Percentiles rank a stretch among this genome's conserved stretches.
Evolutionary conservation across 495 filamentous ascomycete genomes (phyloP).

Genomic region (Annulohypoxylon maeteangense): DNA sequence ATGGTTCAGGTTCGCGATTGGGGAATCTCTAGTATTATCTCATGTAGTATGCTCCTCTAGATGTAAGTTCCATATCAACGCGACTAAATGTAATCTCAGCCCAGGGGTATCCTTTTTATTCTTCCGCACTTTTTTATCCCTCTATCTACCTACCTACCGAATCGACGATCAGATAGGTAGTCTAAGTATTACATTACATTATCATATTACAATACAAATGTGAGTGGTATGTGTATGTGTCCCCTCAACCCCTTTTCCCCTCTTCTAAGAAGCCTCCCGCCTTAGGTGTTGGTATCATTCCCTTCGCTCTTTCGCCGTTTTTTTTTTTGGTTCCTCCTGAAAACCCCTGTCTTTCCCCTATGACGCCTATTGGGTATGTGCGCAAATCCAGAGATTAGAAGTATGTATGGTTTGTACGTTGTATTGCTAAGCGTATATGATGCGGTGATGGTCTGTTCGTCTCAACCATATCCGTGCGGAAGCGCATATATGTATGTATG

Average conservation of each 20-base stretch:
- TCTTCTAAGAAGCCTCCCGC: not conserved
- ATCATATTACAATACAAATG: constrained; percentile 7
- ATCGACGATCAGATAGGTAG: not conserved
- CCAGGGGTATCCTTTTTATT: constrained; percentile 20
- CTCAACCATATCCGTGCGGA: not conserved
- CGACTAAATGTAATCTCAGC: not conserved
- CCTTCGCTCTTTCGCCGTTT: not conserved
- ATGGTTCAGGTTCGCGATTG: not conserved
- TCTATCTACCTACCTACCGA: not conserved
- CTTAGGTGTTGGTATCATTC: not conserved
- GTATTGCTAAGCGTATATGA: not conserved
- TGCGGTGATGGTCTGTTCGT: not conserved
- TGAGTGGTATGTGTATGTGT: constrained; percentile 2
- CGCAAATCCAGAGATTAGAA: not conserved
- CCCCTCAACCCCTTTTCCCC: not conserved
- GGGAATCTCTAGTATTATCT: not conserved
- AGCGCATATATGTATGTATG: not conserved
- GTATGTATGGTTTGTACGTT: not conserved
- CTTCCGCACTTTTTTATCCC: not conserved
- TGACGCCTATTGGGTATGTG: not conserved
- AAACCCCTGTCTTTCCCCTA: not conserved
- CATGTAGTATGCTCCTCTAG: not conserved
- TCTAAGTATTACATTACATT: constrained; percentile 15
- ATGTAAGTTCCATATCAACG: not conserved
- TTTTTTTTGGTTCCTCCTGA: constrained; percentile 1